Percentiles rank a stretch among this genome's conserved stretches.
phyloP scores from a whole-genome alignment of 169 alveolate genomes.

The Blepharisma undulans region DNA sequence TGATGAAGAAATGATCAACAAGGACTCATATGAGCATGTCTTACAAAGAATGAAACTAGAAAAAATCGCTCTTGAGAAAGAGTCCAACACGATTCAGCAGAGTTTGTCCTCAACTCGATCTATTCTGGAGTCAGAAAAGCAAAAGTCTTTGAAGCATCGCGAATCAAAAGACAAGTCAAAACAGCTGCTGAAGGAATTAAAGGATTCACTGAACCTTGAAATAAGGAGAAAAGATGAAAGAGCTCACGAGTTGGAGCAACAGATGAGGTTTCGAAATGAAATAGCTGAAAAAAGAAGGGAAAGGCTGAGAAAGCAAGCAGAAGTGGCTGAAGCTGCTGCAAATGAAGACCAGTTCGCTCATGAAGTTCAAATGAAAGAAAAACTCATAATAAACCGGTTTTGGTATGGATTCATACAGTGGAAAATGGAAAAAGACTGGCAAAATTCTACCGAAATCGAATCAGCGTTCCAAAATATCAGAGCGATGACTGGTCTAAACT shows the following conservation, averaged over 20 bases:
- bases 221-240: constrained; percentile 48
- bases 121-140: constrained; percentile 31
- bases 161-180: constrained; percentile 52
- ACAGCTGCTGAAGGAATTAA: constrained; percentile 43
- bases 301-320: constrained; percentile 50
- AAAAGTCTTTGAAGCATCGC: constrained; percentile 41
- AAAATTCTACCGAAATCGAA: constrained; percentile 50
- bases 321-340: constrained; percentile 70
- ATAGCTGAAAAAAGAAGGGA: constrained; percentile 50
- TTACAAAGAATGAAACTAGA: constrained; percentile 50
- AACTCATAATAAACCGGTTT: constrained; percentile 44
- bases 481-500: constrained; percentile 55
- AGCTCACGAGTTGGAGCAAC: constrained; percentile 37
- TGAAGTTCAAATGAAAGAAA: constrained; percentile 54
- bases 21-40: constrained; percentile 43
- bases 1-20: constrained; percentile 45
- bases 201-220: constrained; percentile 42
- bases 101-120: constrained; percentile 23
- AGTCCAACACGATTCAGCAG: constrained; percentile 23
- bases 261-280: constrained; percentile 49
- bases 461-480: constrained; percentile 58
- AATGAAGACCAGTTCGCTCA: constrained; percentile 55
- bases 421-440: constrained; percentile 62
- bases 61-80: constrained; percentile 31
- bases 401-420: constrained; percentile 58